Evolutionary conservation across 768 basidiomycete species (phyloP).

Genomic region (Lentinula sp.): DNA sequence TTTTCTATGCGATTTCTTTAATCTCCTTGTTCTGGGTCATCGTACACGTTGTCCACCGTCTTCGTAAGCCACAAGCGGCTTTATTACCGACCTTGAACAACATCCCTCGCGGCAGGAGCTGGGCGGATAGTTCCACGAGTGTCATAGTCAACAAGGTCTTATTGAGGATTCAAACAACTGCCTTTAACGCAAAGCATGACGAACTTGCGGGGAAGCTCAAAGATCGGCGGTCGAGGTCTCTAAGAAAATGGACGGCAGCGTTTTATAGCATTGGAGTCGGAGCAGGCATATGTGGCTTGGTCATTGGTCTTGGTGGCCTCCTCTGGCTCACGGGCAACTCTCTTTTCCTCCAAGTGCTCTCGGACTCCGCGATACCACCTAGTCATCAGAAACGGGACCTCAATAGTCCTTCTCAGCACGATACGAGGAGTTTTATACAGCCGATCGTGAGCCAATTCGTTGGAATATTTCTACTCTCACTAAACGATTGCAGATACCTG

Average conservation of each 20-base stretch:
- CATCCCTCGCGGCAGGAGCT: neutral
- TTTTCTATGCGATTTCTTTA: neutral
- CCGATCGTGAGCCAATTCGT: neutral
- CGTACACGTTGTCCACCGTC: neutral
- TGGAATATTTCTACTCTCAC: slow-evolving; percentile 8
- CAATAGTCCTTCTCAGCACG: neutral
- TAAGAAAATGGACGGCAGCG: slow-evolving; percentile 20
- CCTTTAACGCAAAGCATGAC: slow-evolving; percentile 47
- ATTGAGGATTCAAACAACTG: slow-evolving; percentile 40
- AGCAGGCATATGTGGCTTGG: slow-evolving; percentile 42
- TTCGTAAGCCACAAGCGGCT: neutral
- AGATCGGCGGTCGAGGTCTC: slow-evolving; percentile 16
- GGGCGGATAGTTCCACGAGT: neutral
- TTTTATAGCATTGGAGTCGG: slow-evolving; percentile 49
- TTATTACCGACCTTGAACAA: neutral
- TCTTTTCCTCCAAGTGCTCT: slow-evolving; percentile 6
- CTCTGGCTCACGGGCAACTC: slow-evolving; percentile 23
- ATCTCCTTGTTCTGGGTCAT: neutral
- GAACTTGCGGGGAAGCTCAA: slow-evolving; percentile 28
- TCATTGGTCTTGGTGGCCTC: slow-evolving; percentile 32
- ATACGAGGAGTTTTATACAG: neutral
- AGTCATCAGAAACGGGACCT: slow-evolving; percentile 2
- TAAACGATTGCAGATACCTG: slow-evolving; percentile 57
- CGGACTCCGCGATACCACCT: neutral
- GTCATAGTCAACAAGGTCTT: slow-evolving; percentile 21